phyloP scores from a whole-genome alignment of 2,329 filamentous ascomycete genomes.

The Fusarium sp. region DNA sequence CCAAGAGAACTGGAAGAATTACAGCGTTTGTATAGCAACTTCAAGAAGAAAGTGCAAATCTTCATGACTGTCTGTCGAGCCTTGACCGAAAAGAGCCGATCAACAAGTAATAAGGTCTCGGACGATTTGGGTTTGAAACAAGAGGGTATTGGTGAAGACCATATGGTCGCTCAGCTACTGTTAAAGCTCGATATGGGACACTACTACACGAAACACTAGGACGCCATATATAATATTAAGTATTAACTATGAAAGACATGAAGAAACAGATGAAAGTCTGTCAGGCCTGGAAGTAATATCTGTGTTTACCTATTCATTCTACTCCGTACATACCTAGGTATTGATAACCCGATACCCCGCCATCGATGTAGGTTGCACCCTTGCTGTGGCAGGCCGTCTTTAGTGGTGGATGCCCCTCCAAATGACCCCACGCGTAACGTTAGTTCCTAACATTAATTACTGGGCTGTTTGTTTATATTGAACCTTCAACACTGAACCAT shows the following conservation, averaged over 20 bases:
- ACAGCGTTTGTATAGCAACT: slow-evolving; percentile 65
- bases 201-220: slow-evolving; percentile 61
- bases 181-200: slow-evolving; percentile 74
- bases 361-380: neutral
- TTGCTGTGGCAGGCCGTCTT: neutral
- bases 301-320: neutral
- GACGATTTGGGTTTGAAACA: slow-evolving; percentile 46
- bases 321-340: too few species aligned
- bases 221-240: neutral
- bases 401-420: slow-evolving; percentile 3
- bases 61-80: slow-evolving; percentile 78
- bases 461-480: neutral
- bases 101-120: slow-evolving; percentile 42
- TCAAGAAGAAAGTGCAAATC: slow-evolving; percentile 75
- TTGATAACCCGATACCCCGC: slow-evolving; percentile 15
- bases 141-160: slow-evolving; percentile 55
- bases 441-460: neutral
- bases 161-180: slow-evolving; percentile 73
- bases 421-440: slow-evolving; percentile 19
- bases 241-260: neutral
- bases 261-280: neutral
- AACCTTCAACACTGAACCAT: slow-evolving; percentile 9
- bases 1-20: slow-evolving; percentile 30
- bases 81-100: slow-evolving; percentile 68
- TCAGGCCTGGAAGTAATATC: neutral